phyloP scores from a whole-genome alignment of 441 rosid genomes.

The Breynia disticha region DNA sequence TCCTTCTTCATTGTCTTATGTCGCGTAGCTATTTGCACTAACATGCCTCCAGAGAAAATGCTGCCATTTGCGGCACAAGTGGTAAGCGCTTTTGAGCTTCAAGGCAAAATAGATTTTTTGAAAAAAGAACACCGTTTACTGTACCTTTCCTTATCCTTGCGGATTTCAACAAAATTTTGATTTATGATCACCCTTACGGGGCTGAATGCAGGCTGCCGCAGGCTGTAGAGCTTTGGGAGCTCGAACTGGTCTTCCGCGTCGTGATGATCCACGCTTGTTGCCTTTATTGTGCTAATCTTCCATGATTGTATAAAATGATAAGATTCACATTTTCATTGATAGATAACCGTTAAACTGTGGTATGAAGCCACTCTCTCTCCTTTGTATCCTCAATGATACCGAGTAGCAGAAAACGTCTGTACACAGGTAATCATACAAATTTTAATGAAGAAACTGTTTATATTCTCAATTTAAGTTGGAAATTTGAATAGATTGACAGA shows the following conservation, averaged over 20 bases:
- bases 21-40: constrained; percentile 46
- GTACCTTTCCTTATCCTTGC: neutral
- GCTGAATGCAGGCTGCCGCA: constrained; percentile 54
- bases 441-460: no score
- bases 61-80: constrained; percentile 78
- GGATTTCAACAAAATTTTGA: neutral
- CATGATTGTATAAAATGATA: no score
- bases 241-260: constrained; percentile 55
- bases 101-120: no score
- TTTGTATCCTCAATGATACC: no score
- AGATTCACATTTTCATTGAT: no score
- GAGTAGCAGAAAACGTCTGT: no score
- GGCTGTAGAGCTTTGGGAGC: constrained; percentile 86
- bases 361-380: no score
- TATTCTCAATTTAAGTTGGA: no score
- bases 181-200: constrained; percentile 1
- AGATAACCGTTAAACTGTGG: no score
- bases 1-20: neutral
- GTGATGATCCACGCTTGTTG: constrained; percentile 48
- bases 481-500: no score
- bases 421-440: no score
- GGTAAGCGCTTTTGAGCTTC: constrained; percentile 29
- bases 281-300: constrained; percentile 22
- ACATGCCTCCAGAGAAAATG: constrained; percentile 73
- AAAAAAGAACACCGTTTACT: neutral